A percentile compares a stretch with the other conserved stretches of the same genome.
These are phyloP conservation scores for Nemania sp. DNA, from an alignment of 2,329 filamentous ascomycete genomes.

Conservation along the genomic window DNA sequence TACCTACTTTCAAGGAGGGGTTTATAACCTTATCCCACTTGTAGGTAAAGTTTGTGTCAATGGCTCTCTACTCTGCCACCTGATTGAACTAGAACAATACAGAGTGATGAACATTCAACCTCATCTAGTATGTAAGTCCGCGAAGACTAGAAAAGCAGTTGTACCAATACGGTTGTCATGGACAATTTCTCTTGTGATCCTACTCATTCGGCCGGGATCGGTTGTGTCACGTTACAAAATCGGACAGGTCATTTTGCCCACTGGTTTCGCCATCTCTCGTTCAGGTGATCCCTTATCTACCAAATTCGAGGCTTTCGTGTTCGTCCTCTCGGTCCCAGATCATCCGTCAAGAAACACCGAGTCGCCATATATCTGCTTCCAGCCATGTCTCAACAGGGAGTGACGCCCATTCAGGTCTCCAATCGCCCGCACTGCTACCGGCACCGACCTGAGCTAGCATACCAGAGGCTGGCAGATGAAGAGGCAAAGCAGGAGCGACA, in stretches of 20 bases:
- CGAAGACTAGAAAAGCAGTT: not conserved
- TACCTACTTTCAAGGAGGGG: too few species aligned
- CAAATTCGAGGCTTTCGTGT: not conserved
- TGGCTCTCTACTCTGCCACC: not conserved
- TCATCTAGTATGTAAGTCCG: not conserved
- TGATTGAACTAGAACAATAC: not conserved
- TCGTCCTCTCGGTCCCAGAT: not conserved
- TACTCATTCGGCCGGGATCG: not conserved
- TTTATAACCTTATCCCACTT: not conserved
- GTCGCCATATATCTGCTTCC: not conserved
- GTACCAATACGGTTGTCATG: not conserved
- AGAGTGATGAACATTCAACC: not conserved
- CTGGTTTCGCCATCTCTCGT: not conserved
- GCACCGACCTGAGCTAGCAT: constrained; percentile 10
- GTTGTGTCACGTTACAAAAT: not conserved
- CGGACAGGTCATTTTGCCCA: not conserved
- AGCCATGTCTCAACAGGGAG: not conserved
- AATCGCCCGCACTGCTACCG: constrained; percentile 15
- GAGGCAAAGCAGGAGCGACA: constrained; percentile 1
- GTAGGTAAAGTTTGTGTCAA: not conserved
- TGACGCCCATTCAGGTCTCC: not conserved
- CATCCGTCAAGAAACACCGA: constrained; percentile 5
- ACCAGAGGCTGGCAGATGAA: constrained; percentile 10
- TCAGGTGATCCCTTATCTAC: not conserved
- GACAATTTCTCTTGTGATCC: not conserved